Evolutionary conservation across 1,139 yeast species (phyloP).

Genomic region (Diutina sp.): DNA sequence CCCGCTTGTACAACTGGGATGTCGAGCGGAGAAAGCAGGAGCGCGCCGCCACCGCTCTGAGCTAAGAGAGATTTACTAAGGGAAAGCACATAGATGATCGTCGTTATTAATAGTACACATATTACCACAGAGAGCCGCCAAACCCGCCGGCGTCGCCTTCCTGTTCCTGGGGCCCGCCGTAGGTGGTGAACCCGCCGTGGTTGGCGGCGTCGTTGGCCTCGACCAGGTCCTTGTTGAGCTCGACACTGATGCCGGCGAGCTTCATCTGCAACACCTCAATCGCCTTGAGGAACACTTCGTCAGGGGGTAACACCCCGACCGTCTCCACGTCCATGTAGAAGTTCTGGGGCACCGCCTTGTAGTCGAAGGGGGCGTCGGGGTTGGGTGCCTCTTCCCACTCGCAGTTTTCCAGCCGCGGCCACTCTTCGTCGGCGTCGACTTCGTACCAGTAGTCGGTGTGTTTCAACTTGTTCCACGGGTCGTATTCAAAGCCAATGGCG

Average conservation of each 20-base stretch:
- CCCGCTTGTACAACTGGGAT: slow-evolving; percentile 92
- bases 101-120: background rate
- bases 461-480: slow-evolving; percentile 96
- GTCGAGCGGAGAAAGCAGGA: slow-evolving; percentile 55
- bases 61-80: background rate
- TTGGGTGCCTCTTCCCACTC: slow-evolving; percentile 96
- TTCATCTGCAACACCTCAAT: slow-evolving; percentile 78
- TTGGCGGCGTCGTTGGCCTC: slow-evolving; percentile 31
- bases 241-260: slow-evolving; percentile 80
- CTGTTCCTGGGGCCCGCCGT: slow-evolving; percentile 15
- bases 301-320: slow-evolving; percentile 78
- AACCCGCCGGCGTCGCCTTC: slow-evolving; percentile 1
- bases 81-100: background rate
- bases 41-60: background rate
- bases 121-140: slow-evolving; percentile 2
- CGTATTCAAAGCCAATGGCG: slow-evolving; percentile 96
- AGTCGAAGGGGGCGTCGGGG: slow-evolving; percentile 81
- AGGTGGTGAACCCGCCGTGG: slow-evolving; percentile 33
- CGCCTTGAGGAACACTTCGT: slow-evolving; percentile 78
- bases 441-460: slow-evolving; percentile 98
- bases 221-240: slow-evolving; percentile 51
- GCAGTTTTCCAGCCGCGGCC: slow-evolving; percentile 84
- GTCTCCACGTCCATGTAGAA: slow-evolving; percentile 88
- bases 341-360: slow-evolving; percentile 64
- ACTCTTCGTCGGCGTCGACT: slow-evolving; percentile 74